Conservation (phyloP, 2,329 filamentous ascomycete genomes). For the Tolypocladium inflatum region DNA sequence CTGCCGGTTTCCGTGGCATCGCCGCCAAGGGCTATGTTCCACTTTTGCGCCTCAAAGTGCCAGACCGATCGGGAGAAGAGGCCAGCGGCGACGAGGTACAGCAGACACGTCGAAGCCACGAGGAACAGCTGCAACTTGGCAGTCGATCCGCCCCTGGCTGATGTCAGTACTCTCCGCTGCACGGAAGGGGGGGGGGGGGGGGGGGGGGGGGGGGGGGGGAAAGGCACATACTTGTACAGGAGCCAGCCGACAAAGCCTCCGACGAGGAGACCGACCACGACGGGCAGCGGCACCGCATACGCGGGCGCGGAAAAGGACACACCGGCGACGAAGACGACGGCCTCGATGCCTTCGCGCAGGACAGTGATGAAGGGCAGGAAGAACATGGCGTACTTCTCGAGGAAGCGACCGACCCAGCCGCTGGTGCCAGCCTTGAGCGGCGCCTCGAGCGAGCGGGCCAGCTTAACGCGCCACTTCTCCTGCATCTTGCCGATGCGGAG, state of each 20-base stretch:
- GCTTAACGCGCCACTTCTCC: slow-evolving; percentile 80
- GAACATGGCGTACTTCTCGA: slow-evolving; percentile 80
- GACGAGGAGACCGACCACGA: slow-evolving; percentile 60
- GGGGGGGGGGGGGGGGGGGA: neutral
- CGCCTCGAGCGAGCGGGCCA: slow-evolving; percentile 57
- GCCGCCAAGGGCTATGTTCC: slow-evolving; percentile 55
- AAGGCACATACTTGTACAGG: slow-evolving; percentile 60
- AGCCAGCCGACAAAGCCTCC: slow-evolving; percentile 61
- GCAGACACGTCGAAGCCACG: slow-evolving; percentile 70
- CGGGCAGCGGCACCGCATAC: slow-evolving; percentile 66
- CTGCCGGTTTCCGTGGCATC: slow-evolving; percentile 38
- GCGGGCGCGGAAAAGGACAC: slow-evolving; percentile 71
- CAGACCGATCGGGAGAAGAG: slow-evolving; percentile 72
- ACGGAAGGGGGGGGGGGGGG: neutral
- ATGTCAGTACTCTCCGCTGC: neutral
- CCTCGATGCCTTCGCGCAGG: slow-evolving; percentile 78
- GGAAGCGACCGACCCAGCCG: slow-evolving; percentile 48
- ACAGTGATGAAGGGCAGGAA: slow-evolving; percentile 79
- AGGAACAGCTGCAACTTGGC: slow-evolving; percentile 60
- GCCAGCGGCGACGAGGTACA: slow-evolving; percentile 77
- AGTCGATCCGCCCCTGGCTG: slow-evolving; percentile 28
- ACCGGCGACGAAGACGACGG: slow-evolving; percentile 76
- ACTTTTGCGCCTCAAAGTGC: slow-evolving; percentile 62
- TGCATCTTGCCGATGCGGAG: slow-evolving; percentile 76
- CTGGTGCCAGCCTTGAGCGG: slow-evolving; percentile 34